Evolutionary conservation across 2,329 filamentous ascomycete genomes (phyloP), one percentile per base, ranked within the genome.

Genomic region (Neofusicoccum parvum): DNA sequence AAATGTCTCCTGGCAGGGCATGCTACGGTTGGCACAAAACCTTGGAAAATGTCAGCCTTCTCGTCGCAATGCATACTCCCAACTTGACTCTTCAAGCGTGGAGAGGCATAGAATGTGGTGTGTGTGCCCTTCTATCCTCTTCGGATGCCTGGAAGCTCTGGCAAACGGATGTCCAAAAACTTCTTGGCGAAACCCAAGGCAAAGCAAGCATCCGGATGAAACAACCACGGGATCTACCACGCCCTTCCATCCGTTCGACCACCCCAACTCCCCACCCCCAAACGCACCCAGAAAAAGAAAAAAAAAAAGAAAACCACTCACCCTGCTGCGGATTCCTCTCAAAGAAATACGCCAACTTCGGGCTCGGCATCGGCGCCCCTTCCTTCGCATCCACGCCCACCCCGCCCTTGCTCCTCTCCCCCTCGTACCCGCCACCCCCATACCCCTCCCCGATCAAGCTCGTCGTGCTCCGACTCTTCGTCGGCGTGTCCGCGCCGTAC

Each of bases 1-100:
- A 80, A 79, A 64, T 78, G 74, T 62, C 70, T 71, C 4, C 71
- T 66, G 9, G 78, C 76, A 4, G 77, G 76, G 62, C 78, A 80
- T 48, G 75, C 74, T 20, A 76, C 71, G 1, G 67, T 70, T 10
- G 78, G 78, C 20, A 69, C 70, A 65, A 80, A 79, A 20, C 74
- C 72, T 64, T 14, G 10, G 32, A 17, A 56, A 10, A 32, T 9
- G 32, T 64, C 9, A 64, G 37, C 17, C 10, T 7, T 39, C 37
- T 32, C 4, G 27, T 32, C 27, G 27, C 27, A 32, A 32, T 7
- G 27, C 27, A 7, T 32, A 32, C 5, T 32, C 6, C 1, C 7
- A 5, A 7, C 27, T 32, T 7, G 27, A 5, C 5, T 23, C 23
- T 2, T 23, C 23, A 23, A 23, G 23, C 23, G 23, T 23, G 23